phyloP scores from a whole-genome alignment of 176 grass and related monocot species.

The Oropetium thomaeum region DNA sequence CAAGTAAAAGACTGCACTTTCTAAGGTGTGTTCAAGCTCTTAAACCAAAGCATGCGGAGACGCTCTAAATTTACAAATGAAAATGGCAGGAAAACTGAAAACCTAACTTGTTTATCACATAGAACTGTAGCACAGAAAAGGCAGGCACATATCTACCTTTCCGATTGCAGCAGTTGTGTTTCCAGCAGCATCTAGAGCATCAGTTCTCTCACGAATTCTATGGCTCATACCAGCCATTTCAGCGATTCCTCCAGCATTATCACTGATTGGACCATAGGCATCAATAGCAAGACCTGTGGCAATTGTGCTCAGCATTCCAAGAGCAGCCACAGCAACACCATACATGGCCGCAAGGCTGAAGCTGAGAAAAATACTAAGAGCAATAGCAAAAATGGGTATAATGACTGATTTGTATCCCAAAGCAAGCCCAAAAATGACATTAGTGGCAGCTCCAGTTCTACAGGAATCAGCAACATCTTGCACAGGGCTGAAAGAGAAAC shows the following conservation, averaged over 20 bases:
- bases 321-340: slow-evolving; percentile 63
- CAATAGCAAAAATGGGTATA: slow-evolving; percentile 62
- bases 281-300: slow-evolving; percentile 63
- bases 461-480: slow-evolving; percentile 63
- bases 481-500: slow-evolving; percentile 49
- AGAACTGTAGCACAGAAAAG: not conserved
- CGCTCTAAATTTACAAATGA: not conserved
- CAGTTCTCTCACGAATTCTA: slow-evolving; percentile 53
- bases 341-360: slow-evolving; percentile 73
- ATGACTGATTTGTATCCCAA: slow-evolving; percentile 70
- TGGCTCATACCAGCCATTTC: slow-evolving; percentile 73
- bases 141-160: slow-evolving; percentile 32
- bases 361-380: slow-evolving; percentile 52
- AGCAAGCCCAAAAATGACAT: slow-evolving; percentile 62
- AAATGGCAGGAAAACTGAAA: not conserved
- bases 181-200: slow-evolving; percentile 51
- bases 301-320: slow-evolving; percentile 71
- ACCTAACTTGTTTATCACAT: not conserved
- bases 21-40: not conserved
- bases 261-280: slow-evolving; percentile 65
- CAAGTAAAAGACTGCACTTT: slow-evolving; percentile 12
- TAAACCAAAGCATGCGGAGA: not conserved
- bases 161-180: slow-evolving; percentile 51
- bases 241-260: slow-evolving; percentile 64
- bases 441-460: slow-evolving; percentile 67